phyloP scores from a whole-genome alignment of 164 flowering plant genomes.

The Chloranthus sessilifolius region DNA sequence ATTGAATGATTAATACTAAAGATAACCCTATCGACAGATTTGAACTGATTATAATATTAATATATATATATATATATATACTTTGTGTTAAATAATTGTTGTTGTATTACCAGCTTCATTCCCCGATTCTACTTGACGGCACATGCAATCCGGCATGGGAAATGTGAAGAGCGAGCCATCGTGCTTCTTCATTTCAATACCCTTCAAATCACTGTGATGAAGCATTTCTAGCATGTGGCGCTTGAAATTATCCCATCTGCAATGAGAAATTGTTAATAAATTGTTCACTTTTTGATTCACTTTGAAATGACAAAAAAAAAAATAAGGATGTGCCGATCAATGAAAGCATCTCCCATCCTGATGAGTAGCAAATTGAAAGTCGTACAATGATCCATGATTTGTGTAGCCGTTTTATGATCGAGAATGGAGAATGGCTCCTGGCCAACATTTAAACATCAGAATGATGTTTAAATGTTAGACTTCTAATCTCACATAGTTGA shows the following conservation, averaged over 20 bases:
- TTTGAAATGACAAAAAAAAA: conserved; percentile 1
- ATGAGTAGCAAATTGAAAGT: not conserved
- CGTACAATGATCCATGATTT: not conserved
- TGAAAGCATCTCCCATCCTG: not conserved
- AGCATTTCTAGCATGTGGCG: conserved; percentile 78
- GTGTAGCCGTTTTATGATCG: not conserved
- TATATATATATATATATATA: too few species aligned
- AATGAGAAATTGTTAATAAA: not conserved
- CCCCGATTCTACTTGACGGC: conserved; percentile 27
- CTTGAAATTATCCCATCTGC: conserved; percentile 77
- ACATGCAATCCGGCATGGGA: conserved; percentile 98
- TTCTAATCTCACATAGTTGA: too few species aligned
- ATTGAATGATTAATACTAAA: conserved; percentile 8
- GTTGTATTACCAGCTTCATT: conserved; percentile 8
- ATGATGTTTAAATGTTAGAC: too few species aligned
- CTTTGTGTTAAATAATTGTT: conserved; percentile 1
- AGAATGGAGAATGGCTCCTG: too few species aligned
- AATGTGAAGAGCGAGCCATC: conserved; percentile 72
- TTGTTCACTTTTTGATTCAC: too few species aligned
- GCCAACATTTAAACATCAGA: too few species aligned
- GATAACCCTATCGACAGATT: not conserved
- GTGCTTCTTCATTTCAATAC: conserved; percentile 59
- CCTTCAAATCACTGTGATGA: conserved; percentile 72
- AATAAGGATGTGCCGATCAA: not conserved
- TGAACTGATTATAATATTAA: not conserved